Percentiles rank a stretch among this genome's conserved stretches.
Conservation (phyloP, 495 filamentous ascomycete species). For the Aspergillus conjunctus region DNA sequence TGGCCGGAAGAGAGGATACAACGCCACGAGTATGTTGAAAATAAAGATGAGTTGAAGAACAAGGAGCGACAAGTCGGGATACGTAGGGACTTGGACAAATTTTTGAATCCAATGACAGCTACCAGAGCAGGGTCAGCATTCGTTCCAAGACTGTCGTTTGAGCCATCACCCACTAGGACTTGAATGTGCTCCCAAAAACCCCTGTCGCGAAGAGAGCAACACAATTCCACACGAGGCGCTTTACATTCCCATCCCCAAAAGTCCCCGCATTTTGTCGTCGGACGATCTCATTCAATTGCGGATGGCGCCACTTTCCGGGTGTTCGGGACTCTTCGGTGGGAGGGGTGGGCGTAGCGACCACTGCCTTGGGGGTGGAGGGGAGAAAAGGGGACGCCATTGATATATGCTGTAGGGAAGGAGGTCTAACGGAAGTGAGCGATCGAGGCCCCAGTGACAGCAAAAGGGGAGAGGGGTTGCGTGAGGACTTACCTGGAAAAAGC, state of each 20-base stretch:
- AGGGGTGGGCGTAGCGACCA: slow-evolving; percentile 45
- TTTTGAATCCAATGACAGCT: slow-evolving; percentile 33
- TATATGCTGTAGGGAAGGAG: slow-evolving; percentile 5
- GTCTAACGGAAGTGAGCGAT: slow-evolving; percentile 5
- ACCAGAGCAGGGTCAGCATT: slow-evolving; percentile 1
- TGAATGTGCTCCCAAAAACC: slow-evolving; percentile 39
- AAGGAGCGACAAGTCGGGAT: slow-evolving; percentile 44
- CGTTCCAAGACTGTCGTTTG: background rate
- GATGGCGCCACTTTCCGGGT: slow-evolving; percentile 87
- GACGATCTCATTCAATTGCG: slow-evolving; percentile 75
- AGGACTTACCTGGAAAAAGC: slow-evolving; percentile 25
- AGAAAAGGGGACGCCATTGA: slow-evolving; percentile 44
- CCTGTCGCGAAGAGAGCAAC: slow-evolving; percentile 54
- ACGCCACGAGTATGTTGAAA: slow-evolving; percentile 64
- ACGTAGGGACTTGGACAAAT: slow-evolving; percentile 29
- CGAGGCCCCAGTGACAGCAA: background rate
- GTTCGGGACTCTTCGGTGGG: slow-evolving; percentile 52
- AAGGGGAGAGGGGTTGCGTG: background rate
- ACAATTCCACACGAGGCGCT: slow-evolving; percentile 64
- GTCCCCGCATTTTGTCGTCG: slow-evolving; percentile 69
- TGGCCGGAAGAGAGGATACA: slow-evolving; percentile 67
- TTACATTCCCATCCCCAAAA: slow-evolving; percentile 72
- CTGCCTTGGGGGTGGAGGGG: slow-evolving; percentile 65
- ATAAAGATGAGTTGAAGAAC: slow-evolving; percentile 59
- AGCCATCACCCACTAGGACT: slow-evolving; percentile 38